Evolutionary conservation across 2,329 filamentous ascomycete species (phyloP).

Genomic region (Stagonosporopsis chrysanthemi): DNA sequence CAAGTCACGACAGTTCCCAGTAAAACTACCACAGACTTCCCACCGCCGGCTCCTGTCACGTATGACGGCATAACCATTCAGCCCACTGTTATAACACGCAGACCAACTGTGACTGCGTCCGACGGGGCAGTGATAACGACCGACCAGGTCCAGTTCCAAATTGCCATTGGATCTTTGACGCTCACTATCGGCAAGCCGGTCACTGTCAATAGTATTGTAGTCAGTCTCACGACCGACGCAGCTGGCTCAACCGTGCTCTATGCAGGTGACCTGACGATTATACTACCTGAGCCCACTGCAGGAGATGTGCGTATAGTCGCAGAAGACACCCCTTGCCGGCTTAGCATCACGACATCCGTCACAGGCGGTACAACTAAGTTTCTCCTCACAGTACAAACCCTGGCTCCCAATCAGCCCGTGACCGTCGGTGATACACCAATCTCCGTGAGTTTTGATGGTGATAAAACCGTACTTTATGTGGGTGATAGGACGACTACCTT

Average conservation of each 20-base stretch:
- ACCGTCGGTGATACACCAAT: conserved; percentile 25
- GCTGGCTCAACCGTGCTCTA: conserved; percentile 26
- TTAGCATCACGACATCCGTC: conserved; percentile 20
- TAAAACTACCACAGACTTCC: conserved; percentile 2
- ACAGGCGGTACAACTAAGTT: conserved; percentile 22
- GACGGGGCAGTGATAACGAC: neutral
- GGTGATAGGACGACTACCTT: conserved; percentile 28
- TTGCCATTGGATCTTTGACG: conserved; percentile 21
- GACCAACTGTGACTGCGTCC: neutral
- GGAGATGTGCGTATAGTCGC: conserved; percentile 3
- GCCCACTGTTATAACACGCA: neutral
- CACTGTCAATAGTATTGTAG: conserved; percentile 21
- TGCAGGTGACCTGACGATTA: conserved; percentile 24
- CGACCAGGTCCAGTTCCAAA: conserved; percentile 9
- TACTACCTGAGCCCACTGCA: conserved; percentile 14
- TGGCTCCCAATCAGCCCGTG: conserved; percentile 26
- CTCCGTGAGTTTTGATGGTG: conserved; percentile 17
- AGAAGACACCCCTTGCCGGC: neutral
- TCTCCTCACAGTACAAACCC: conserved; percentile 30
- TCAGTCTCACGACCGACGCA: conserved; percentile 23
- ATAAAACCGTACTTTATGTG: conserved; percentile 24
- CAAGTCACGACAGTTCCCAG: neutral
- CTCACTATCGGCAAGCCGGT: conserved; percentile 12
- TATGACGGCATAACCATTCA: neutral
- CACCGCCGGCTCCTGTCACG: conserved; percentile 1